These are phyloP conservation scores for Balamuthia mandrillaris DNA, from an alignment of 208 protist genomes.

Conservation along the genomic window DNA sequence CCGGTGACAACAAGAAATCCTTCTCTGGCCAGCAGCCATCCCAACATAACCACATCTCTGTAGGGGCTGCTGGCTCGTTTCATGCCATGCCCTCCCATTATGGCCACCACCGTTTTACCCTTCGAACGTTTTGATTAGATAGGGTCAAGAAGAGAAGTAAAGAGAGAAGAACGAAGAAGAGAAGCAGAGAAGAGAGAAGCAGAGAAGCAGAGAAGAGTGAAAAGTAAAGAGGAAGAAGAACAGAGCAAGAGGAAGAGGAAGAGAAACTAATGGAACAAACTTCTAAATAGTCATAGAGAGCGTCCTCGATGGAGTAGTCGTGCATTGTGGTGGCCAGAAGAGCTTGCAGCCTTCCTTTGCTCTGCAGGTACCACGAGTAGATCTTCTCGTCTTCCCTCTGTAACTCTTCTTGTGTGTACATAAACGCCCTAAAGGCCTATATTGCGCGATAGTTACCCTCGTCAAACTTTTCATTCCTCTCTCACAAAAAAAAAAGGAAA, in stretches of 20 bases:
- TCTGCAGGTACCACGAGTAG: background rate
- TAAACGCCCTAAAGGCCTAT: conserved; percentile 19
- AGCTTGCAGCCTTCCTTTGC: background rate
- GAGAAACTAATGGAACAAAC: background rate
- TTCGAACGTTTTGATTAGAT: background rate
- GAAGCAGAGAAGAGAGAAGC: too few species aligned
- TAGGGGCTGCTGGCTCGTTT: background rate
- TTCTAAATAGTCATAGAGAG: conserved; percentile 20
- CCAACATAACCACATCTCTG: background rate
- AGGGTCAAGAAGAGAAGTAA: too few species aligned
- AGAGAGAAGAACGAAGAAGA: too few species aligned
- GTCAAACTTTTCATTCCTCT: too few species aligned
- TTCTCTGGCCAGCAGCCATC: background rate
- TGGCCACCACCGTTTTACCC: conserved; percentile 2
- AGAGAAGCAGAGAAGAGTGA: too few species aligned
- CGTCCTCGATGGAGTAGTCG: conserved; percentile 31
- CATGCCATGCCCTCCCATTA: conserved; percentile 17
- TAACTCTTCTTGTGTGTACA: conserved; percentile 3
- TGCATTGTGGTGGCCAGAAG: background rate
- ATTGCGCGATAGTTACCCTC: too few species aligned
- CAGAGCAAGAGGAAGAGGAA: too few species aligned
- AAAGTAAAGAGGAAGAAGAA: too few species aligned
- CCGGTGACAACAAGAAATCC: conserved; percentile 12
- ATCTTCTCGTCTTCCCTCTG: background rate
- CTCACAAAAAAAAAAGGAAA: too few species aligned